Percentiles rank a stretch among this genome's conserved stretches.
phyloP scores from a whole-genome alignment of 257 asterid genomes.

The Solanum stenotomum region DNA sequence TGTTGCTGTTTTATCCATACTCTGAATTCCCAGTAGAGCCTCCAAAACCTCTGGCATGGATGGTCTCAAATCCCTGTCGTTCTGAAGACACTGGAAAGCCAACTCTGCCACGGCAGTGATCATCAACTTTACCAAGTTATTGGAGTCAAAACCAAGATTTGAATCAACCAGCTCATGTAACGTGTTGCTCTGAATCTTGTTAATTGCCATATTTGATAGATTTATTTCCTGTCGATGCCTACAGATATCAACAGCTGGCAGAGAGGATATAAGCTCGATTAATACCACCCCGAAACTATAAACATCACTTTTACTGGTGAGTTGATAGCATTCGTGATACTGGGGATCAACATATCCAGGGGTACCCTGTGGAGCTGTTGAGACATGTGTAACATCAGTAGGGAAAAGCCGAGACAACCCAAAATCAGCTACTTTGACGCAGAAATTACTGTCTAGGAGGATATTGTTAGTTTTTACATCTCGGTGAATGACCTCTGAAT shows the following conservation, averaged over 20 bases:
- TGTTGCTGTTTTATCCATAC: conserved; percentile 13
- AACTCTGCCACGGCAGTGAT: conserved; percentile 47
- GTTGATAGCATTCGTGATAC: conserved; percentile 69
- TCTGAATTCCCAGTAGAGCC: conserved; percentile 29
- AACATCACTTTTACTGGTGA: conserved; percentile 69
- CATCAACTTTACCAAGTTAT: conserved; percentile 28
- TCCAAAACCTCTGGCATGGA: conserved; percentile 60
- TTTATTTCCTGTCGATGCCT: conserved; percentile 67
- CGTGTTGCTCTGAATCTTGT: conserved; percentile 47
- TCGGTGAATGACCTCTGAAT: conserved; percentile 62
- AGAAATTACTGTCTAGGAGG: conserved; percentile 56
- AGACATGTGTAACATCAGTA: conserved; percentile 50
- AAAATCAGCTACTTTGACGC: conserved; percentile 84
- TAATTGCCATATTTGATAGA: conserved; percentile 60
- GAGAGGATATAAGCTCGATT: conserved; percentile 70
- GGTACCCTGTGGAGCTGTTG: conserved; percentile 93
- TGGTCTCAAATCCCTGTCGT: conserved; percentile 62
- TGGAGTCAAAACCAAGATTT: conserved; percentile 36
- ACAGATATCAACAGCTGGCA: conserved; percentile 65
- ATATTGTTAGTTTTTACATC: conserved; percentile 78
- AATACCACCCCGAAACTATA: conserved; percentile 83
- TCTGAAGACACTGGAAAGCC: conserved; percentile 67
- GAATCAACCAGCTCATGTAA: conserved; percentile 67
- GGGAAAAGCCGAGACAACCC: conserved; percentile 73
- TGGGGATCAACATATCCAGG: conserved; percentile 90